phyloP scores from a whole-genome alignment of 2,329 filamentous ascomycete species.

The Apiospora malaysiana region DNA sequence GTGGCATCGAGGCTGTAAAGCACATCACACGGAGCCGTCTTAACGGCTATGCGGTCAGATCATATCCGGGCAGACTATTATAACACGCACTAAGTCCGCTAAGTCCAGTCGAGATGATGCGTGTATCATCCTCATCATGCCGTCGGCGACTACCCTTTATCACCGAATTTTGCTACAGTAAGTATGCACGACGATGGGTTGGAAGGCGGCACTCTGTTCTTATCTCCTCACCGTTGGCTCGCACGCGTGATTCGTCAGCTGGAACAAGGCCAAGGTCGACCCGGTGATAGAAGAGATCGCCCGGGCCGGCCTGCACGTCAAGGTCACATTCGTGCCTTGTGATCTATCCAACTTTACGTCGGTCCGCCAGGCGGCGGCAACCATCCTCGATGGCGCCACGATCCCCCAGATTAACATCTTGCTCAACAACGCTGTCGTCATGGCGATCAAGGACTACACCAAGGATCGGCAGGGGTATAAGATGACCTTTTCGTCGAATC shows the following conservation, averaged over 20 bases:
- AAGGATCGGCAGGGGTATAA: constrained; percentile 20
- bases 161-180: background rate
- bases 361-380: background rate
- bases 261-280: constrained; percentile 27
- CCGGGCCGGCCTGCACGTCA: constrained; percentile 24
- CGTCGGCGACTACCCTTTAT: background rate
- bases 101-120: background rate
- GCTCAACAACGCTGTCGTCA: constrained; percentile 6
- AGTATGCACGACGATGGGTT: background rate
- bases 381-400: background rate
- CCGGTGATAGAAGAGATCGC: constrained; percentile 30
- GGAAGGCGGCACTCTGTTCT: too few relatives aligned
- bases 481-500: background rate
- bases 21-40: background rate
- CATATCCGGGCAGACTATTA: background rate
- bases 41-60: background rate
- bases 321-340: constrained; percentile 27
- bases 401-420: background rate
- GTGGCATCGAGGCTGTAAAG: background rate
- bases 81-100: background rate
- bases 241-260: constrained; percentile 24
- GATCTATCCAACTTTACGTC: background rate
- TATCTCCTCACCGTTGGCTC: background rate
- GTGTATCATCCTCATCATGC: background rate
- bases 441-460: background rate